Conservation (phyloP, 2,329 filamentous ascomycete species). For the Corinectria fuckeliana region DNA sequence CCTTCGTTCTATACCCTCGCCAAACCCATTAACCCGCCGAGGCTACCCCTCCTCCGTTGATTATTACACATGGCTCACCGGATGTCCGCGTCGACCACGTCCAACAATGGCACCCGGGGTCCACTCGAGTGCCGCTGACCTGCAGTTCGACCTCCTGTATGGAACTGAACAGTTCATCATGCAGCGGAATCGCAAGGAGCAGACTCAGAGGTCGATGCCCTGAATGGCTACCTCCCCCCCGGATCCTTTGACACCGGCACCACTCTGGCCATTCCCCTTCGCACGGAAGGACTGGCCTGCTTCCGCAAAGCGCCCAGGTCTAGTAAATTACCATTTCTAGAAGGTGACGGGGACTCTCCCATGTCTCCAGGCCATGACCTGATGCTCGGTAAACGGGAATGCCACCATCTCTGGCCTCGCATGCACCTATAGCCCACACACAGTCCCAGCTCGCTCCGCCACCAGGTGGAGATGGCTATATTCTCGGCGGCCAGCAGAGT, state of each 20-base stretch:
- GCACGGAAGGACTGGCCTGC: not conserved
- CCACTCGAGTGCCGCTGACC: conserved; percentile 11
- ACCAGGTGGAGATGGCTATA: conserved; percentile 7
- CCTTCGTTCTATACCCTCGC: not conserved
- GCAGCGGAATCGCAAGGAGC: conserved; percentile 15
- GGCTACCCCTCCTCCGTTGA: not conserved
- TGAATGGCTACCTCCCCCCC: conserved; percentile 17
- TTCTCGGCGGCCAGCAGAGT: conserved; percentile 1
- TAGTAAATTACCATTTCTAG: conserved; percentile 4
- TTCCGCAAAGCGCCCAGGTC: not conserved
- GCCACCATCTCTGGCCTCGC: not conserved
- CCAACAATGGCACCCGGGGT: not conserved
- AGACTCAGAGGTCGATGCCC: not conserved
- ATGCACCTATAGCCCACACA: not conserved
- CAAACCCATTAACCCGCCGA: conserved; percentile 3
- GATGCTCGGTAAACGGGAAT: conserved; percentile 13
- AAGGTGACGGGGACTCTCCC: conserved; percentile 2
- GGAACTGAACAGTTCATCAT: conserved; percentile 16
- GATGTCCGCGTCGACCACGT: not conserved
- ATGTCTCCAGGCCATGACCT: conserved; percentile 11
- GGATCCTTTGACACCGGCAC: conserved; percentile 10
- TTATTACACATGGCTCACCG: not conserved
- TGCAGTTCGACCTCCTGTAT: conserved; percentile 5
- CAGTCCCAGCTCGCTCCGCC: conserved; percentile 1
- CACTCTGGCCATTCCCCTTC: not conserved